phyloP scores from a whole-genome alignment of 768 basidiomycete species.

The Podaxis sp. region DNA sequence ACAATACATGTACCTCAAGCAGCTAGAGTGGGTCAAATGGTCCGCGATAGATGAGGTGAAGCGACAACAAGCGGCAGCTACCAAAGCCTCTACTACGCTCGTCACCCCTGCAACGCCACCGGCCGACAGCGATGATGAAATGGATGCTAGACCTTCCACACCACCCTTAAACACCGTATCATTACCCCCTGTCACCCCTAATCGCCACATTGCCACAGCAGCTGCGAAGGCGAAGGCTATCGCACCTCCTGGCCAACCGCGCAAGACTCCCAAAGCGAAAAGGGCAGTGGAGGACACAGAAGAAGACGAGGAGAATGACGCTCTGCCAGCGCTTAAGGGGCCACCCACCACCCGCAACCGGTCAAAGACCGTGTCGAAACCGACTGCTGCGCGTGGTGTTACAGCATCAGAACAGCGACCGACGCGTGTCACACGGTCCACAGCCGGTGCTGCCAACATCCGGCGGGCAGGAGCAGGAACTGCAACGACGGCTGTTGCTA shows the following conservation, averaged over 20 bases:
- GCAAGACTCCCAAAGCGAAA: constrained; percentile 84
- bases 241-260: constrained; percentile 78
- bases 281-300: constrained; percentile 63
- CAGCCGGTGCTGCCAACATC: constrained; percentile 53
- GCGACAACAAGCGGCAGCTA: constrained; percentile 41
- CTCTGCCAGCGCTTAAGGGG: constrained; percentile 59
- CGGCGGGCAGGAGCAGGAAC: constrained; percentile 47
- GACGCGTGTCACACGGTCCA: constrained; percentile 70
- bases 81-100: constrained; percentile 35
- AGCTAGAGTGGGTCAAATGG: constrained; percentile 93
- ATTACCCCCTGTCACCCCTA: constrained; percentile 79
- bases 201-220: constrained; percentile 69
- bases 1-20: constrained; percentile 94
- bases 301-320: constrained; percentile 62
- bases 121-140: constrained; percentile 70
- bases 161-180: constrained; percentile 30
- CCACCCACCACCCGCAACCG: constrained; percentile 41
- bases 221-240: constrained; percentile 70
- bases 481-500: constrained; percentile 13
- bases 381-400: constrained; percentile 35
- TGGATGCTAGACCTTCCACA: constrained; percentile 44
- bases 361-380: constrained; percentile 35
- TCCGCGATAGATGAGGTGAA: constrained; percentile 80
- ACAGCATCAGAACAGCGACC: constrained; percentile 73
- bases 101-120: constrained; percentile 80